phyloP scores from a whole-genome alignment of 2,329 filamentous ascomycete species.

The Penicillium sp. region DNA sequence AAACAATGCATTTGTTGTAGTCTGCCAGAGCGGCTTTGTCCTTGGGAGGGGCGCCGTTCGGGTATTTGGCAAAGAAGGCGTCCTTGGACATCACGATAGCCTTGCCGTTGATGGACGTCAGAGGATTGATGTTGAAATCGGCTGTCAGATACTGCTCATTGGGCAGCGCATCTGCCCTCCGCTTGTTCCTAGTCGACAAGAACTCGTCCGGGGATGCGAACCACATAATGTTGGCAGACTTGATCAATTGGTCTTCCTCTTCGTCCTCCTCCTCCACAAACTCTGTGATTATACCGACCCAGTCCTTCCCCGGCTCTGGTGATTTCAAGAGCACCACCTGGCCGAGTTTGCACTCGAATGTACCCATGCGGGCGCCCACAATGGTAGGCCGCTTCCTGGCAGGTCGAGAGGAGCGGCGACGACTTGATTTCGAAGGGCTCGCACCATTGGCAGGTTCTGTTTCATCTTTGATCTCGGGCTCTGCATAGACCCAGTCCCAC shows the following conservation, averaged over 20 bases:
- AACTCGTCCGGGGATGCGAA: conserved; percentile 82
- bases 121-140: conserved; percentile 78
- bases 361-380: conserved; percentile 74
- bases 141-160: conserved; percentile 91
- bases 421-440: conserved; percentile 20
- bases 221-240: conserved; percentile 89
- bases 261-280: conserved; percentile 71
- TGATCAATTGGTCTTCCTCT: conserved; percentile 49
- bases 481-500: conserved; percentile 72
- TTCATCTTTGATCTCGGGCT: conserved; percentile 21
- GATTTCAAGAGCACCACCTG: conserved; percentile 84
- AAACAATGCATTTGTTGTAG: conserved; percentile 82
- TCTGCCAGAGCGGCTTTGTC: conserved; percentile 57
- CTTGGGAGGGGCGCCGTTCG: conserved; percentile 68
- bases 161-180: conserved; percentile 71
- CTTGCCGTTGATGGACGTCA: conserved; percentile 85
- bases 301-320: conserved; percentile 78
- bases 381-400: conserved; percentile 49
- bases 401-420: conserved; percentile 29
- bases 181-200: conserved; percentile 76
- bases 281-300: conserved; percentile 83
- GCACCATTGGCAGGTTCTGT: conserved; percentile 6
- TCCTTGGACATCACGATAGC: conserved; percentile 71
- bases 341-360: conserved; percentile 73
- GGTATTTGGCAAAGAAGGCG: conserved; percentile 63